Conservation (phyloP, 179 eudicot genomes). For the Silene vulgaris region DNA sequence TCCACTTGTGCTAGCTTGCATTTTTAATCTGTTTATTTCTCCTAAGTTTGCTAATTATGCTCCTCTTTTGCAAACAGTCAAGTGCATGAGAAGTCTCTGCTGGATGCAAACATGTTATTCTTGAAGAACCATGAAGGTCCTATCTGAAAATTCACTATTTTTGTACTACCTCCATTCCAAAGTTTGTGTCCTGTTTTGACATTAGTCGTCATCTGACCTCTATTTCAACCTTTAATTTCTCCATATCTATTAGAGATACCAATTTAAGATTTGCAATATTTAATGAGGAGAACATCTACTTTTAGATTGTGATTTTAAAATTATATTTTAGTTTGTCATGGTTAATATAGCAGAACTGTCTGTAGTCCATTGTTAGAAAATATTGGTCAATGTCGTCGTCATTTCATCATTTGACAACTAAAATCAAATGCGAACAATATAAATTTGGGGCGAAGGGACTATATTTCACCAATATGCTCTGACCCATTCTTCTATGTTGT, state of each 20-base stretch:
- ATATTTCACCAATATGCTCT: neutral
- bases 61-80: constrained; percentile 43
- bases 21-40: neutral
- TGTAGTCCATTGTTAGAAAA: neutral
- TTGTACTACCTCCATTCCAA: constrained; percentile 1
- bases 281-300: neutral
- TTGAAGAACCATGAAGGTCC: constrained; percentile 80
- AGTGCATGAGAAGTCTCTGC: constrained; percentile 64
- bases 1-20: neutral
- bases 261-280: no score
- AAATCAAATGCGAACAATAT: neutral
- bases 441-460: neutral
- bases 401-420: neutral
- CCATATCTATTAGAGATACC: neutral
- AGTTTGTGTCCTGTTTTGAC: neutral
- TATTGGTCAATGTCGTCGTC: neutral
- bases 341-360: no score
- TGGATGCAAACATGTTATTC: constrained; percentile 63
- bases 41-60: constrained; percentile 7
- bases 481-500: neutral
- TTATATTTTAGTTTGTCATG: no score
- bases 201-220: neutral
- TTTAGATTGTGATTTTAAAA: no score
- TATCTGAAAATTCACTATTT: neutral
- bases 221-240: neutral